phyloP scores from a whole-genome alignment of 306 rosid genomes.

The Sicyos edulis region DNA sequence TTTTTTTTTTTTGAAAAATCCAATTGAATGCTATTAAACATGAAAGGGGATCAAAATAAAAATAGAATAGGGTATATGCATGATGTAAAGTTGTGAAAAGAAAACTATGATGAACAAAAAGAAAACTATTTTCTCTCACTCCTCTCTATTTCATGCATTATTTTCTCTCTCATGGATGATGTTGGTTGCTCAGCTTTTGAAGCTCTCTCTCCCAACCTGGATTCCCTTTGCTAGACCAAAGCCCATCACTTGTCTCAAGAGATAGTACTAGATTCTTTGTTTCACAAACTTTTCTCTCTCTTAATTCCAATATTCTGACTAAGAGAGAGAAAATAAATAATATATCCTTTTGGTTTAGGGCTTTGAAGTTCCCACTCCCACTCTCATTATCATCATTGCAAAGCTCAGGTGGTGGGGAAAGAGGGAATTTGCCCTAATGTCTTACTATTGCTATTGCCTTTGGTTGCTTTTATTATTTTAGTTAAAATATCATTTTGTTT shows the following conservation, averaged over 20 bases:
- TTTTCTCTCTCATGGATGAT: conserved; percentile 20
- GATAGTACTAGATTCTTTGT: conserved; percentile 66
- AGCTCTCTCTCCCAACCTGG: conserved; percentile 56
- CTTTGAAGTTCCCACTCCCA: conserved; percentile 45
- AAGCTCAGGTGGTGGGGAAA: conserved; percentile 42
- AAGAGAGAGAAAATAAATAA: conserved; percentile 7
- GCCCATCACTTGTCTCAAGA: conserved; percentile 74
- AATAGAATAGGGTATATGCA: neutral
- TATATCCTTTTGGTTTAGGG: conserved; percentile 17
- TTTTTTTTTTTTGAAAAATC: too few species aligned
- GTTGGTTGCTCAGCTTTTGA: conserved; percentile 63
- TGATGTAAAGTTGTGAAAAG: neutral
- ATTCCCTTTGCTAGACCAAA: conserved; percentile 61
- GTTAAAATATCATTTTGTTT: too few species aligned
- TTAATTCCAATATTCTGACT: neutral
- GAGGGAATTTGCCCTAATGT: conserved; percentile 23
- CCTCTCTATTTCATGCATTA: conserved; percentile 10
- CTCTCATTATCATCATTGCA: conserved; percentile 54
- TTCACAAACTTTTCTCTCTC: conserved; percentile 45
- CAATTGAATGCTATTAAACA: neutral
- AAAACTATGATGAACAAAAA: neutral
- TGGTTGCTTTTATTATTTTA: neutral
- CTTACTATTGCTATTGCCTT: conserved; percentile 35
- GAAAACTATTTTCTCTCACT: conserved; percentile 3
- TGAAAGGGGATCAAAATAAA: neutral